Percentiles rank a stretch among this genome's conserved stretches.
Conservation (phyloP, 495 filamentous ascomycete species). For the Aspergillus biplanus region DNA sequence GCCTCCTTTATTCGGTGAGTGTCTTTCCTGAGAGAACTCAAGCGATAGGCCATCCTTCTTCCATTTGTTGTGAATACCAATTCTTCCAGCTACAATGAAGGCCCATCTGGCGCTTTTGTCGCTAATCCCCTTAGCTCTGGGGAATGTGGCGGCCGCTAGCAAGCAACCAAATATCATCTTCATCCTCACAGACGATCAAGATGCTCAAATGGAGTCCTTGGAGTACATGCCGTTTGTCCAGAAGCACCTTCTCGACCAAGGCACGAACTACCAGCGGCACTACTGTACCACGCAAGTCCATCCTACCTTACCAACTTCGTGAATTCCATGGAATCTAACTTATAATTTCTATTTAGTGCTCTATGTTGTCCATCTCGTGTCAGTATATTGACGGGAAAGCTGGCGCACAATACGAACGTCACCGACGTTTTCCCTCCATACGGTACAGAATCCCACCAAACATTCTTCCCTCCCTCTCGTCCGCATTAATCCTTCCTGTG, state of each 20-base stretch:
- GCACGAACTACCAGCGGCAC: constrained; percentile 53
- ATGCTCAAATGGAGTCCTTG: constrained; percentile 55
- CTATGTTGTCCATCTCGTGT: constrained; percentile 61
- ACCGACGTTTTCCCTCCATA: constrained; percentile 62
- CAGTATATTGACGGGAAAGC: constrained; percentile 59
- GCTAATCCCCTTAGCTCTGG: no score
- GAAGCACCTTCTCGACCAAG: constrained; percentile 48
- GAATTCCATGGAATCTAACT: no score
- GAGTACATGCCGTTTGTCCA: constrained; percentile 53
- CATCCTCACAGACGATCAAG: constrained; percentile 62
- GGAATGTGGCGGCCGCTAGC: no score
- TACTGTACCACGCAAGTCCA: constrained; percentile 46
- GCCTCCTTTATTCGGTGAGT: no score
- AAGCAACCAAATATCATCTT: constrained; percentile 57
- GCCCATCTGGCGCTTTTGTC: no score
- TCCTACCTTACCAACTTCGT: no score
- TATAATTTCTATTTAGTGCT: constrained; percentile 24
- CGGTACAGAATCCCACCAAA: constrained; percentile 33
- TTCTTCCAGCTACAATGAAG: no score
- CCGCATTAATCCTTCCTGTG: no score
- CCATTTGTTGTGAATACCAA: no score
- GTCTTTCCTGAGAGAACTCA: no score
- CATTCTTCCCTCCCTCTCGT: no score
- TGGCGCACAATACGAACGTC: constrained; percentile 69
- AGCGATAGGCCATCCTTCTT: no score